Conservation (phyloP, 2,329 filamentous ascomycete species). For the Reticulascus tulasneorum region DNA sequence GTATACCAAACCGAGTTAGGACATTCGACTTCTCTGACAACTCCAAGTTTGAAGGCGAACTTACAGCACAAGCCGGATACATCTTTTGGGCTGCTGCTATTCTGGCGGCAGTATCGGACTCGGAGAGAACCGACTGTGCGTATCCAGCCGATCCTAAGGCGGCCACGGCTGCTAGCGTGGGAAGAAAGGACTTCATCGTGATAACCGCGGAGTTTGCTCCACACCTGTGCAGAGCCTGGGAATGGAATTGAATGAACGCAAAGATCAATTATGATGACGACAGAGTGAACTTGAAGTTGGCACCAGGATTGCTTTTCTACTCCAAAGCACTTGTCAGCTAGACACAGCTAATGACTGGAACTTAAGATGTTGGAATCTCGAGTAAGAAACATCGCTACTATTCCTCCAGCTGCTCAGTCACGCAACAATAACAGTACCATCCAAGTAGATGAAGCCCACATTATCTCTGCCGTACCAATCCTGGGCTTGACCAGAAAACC, state of each 20-base stretch:
- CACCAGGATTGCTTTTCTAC: background rate
- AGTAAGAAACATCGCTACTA: too few relatives aligned
- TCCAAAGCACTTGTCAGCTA: background rate
- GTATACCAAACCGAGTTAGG: slow-evolving; percentile 3
- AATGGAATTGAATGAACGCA: background rate
- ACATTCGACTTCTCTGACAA: slow-evolving; percentile 1
- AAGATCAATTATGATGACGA: background rate
- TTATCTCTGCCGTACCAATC: too few relatives aligned
- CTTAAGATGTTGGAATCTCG: background rate
- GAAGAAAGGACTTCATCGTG: slow-evolving; percentile 7
- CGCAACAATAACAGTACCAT: too few relatives aligned
- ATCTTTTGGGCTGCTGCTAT: slow-evolving; percentile 3
- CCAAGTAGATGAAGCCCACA: too few relatives aligned
- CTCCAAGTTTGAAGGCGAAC: slow-evolving; percentile 1
- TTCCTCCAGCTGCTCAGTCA: too few relatives aligned
- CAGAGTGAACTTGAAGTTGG: background rate
- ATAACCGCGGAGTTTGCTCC: too few relatives aligned
- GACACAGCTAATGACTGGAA: background rate
- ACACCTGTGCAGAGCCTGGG: background rate
- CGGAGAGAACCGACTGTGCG: slow-evolving; percentile 5
- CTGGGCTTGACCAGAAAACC: too few relatives aligned
- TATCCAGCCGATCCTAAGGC: slow-evolving; percentile 4
- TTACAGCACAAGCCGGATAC: slow-evolving; percentile 16
- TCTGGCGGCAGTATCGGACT: slow-evolving; percentile 2
- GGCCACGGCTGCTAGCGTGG: slow-evolving; percentile 1